phyloP scores from a whole-genome alignment of 2,329 filamentous ascomycete species.

The Neonectria coccinea region DNA sequence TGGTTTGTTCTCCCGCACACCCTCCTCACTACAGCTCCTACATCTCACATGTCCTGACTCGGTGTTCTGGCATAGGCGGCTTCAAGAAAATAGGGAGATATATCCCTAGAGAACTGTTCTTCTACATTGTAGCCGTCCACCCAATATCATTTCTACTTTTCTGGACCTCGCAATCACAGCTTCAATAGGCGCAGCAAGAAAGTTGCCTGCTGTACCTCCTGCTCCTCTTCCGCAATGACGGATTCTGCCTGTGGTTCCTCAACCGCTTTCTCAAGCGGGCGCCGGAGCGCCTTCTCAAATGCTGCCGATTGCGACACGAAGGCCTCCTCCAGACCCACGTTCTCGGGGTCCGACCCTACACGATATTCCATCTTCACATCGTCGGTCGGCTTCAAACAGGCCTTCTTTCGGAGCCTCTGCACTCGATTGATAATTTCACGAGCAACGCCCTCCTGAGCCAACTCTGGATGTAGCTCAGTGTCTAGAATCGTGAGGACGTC shows the following conservation, averaged over 20 bases:
- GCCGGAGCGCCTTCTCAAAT: conserved; percentile 82
- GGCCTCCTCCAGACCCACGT: conserved; percentile 76
- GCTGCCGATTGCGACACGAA: conserved; percentile 75
- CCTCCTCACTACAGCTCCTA: neutral
- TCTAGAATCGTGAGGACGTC: conserved; percentile 95
- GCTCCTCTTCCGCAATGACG: conserved; percentile 84
- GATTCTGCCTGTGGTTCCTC: conserved; percentile 40
- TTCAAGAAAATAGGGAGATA: conserved; percentile 42
- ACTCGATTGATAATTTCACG: conserved; percentile 94
- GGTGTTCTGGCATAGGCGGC: conserved; percentile 37
- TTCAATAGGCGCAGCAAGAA: conserved; percentile 82
- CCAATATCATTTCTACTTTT: conserved; percentile 27
- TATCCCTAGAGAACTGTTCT: conserved; percentile 9
- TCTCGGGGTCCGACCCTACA: conserved; percentile 82
- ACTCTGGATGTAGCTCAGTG: conserved; percentile 81
- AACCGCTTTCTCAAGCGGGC: conserved; percentile 72
- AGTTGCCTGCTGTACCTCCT: conserved; percentile 85
- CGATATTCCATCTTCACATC: conserved; percentile 96
- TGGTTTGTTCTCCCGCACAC: conserved; percentile 66
- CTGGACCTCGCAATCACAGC: conserved; percentile 61
- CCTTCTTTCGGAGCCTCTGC: conserved; percentile 93
- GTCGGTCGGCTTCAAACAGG: conserved; percentile 88
- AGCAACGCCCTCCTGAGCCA: conserved; percentile 88
- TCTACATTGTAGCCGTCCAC: conserved; percentile 29
- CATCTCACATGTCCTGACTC: conserved; percentile 12